Base-by-base conservation (phyloP, 345 rosid genomes). In the Salix udensis region DNA sequence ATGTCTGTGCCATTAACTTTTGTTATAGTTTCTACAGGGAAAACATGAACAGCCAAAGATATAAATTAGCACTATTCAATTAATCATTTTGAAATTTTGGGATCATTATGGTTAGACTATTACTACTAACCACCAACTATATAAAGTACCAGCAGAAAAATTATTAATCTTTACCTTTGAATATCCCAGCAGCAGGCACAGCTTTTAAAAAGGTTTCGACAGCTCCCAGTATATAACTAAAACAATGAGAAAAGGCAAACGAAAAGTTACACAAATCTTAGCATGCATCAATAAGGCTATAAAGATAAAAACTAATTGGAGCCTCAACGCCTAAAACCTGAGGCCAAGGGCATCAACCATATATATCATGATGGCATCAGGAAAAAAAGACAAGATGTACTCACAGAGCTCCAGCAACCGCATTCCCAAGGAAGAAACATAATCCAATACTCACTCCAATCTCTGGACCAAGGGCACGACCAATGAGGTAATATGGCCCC, bases 391-490 rank as follows among this genome's bases (percentile, higher is more conserved):
- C n/a, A 42, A 19, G 67, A 86, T 77, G 68, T 74, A 88, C 99
- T 96, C 82, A 96, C 99, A 96, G 91, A 77, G 99, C 89, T 87
- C 99, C 99, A 71, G 99, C 97, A 85, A 96, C 94, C 13, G 99
- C 99, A 89, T 92, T 96, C 53, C 99, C 99, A 80, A 94, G 97
- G 84, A 96, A 96, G 83, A 96, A 96, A 86, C 99, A 96, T 74
- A 96, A 86, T 78, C 99, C 99, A 85, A 96, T 96, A 86, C 99
- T 96, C 78, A 96, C 92, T 81, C 99, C 99, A 81, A 96, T 98
- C 89, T 96, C 99, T 31, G 99, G 99, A 80, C 99, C 99, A 88
- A 96, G 93, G 71, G 99, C 98, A 66, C 99, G 99, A 72, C 99
- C 99, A 83, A 96, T 96, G 82, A 96, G 97, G 85, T 96, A 96